These are phyloP conservation scores for Cicer pinnatifidum DNA, from an alignment of 306 rosid species.

Conservation along the genomic window DNA sequence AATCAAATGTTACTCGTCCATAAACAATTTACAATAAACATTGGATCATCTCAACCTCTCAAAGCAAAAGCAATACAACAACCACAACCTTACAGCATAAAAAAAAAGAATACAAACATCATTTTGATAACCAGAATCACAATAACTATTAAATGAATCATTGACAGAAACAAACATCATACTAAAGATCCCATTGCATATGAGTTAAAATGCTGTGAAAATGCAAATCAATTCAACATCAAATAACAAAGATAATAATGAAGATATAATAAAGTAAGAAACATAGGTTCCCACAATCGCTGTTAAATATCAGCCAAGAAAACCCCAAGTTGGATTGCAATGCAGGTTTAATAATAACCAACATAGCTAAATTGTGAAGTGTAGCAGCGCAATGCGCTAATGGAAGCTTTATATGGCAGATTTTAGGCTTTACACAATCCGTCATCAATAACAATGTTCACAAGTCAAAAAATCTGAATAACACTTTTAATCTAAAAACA, in stretches of 20 bases:
- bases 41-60: too few relatives aligned
- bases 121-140: background rate
- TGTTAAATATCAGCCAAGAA: too few relatives aligned
- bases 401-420: too few relatives aligned
- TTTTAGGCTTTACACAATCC: too few relatives aligned
- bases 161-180: too few relatives aligned
- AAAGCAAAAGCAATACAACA: background rate
- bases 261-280: background rate
- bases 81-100: background rate
- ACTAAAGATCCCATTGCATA: too few relatives aligned
- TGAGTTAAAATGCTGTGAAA: too few relatives aligned
- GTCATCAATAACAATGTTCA: background rate
- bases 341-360: too few relatives aligned
- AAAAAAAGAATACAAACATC: background rate
- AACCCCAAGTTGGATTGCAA: too few relatives aligned
- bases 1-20: background rate
- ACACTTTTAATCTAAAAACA: background rate
- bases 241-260: too few relatives aligned
- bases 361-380: too few relatives aligned
- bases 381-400: too few relatives aligned
- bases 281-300: background rate
- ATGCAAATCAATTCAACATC: background rate
- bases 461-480: background rate
- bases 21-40: background rate
- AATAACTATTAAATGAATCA: background rate